Percentiles rank a stretch among this genome's conserved stretches.
Evolutionary conservation across 1,139 yeast genomes (phyloP).

Genomic region (Lizanozyma gosingica): DNA sequence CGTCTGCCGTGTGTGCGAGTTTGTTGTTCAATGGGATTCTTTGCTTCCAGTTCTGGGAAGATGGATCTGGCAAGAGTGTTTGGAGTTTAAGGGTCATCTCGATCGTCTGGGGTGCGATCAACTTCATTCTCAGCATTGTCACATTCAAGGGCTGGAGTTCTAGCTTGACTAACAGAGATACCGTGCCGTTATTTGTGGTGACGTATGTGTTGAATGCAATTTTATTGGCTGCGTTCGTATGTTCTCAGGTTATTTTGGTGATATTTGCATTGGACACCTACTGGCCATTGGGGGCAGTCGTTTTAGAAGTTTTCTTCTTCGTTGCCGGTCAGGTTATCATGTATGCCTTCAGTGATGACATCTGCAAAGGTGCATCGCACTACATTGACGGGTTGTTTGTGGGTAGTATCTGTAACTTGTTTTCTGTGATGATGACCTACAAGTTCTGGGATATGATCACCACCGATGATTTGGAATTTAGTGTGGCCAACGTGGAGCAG

Average conservation of each 20-base stretch:
- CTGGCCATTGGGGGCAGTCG: slow-evolving; percentile 85
- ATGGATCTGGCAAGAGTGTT: slow-evolving; percentile 67
- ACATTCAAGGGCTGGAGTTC: slow-evolving; percentile 66
- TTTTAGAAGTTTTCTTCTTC: slow-evolving; percentile 64
- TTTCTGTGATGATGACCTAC: slow-evolving; percentile 88
- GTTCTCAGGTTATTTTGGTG: slow-evolving; percentile 66
- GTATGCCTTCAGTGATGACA: slow-evolving; percentile 54
- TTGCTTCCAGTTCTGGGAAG: slow-evolving; percentile 90
- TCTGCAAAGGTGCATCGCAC: slow-evolving; percentile 71
- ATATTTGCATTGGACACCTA: slow-evolving; percentile 58
- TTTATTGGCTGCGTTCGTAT: slow-evolving; percentile 50
- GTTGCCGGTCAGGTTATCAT: slow-evolving; percentile 69
- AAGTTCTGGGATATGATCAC: slow-evolving; percentile 96
- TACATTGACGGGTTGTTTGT: slow-evolving; percentile 87
- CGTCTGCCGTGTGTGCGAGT: slow-evolving; percentile 62
- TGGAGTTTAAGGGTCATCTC: slow-evolving; percentile 44
- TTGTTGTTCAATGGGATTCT: slow-evolving; percentile 67
- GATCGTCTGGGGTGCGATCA: slow-evolving; percentile 45
- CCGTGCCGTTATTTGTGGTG: slow-evolving; percentile 60
- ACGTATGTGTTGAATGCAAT: slow-evolving; percentile 65
- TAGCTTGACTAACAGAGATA: slow-evolving; percentile 30
- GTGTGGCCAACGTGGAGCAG: slow-evolving; percentile 48
- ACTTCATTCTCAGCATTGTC: slow-evolving; percentile 58
- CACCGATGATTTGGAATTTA: slow-evolving; percentile 89
- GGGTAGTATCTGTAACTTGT: slow-evolving; percentile 70